These are phyloP conservation scores for Anisodus acutangulus DNA, from an alignment of 257 asterid species.

Conservation along the genomic window DNA sequence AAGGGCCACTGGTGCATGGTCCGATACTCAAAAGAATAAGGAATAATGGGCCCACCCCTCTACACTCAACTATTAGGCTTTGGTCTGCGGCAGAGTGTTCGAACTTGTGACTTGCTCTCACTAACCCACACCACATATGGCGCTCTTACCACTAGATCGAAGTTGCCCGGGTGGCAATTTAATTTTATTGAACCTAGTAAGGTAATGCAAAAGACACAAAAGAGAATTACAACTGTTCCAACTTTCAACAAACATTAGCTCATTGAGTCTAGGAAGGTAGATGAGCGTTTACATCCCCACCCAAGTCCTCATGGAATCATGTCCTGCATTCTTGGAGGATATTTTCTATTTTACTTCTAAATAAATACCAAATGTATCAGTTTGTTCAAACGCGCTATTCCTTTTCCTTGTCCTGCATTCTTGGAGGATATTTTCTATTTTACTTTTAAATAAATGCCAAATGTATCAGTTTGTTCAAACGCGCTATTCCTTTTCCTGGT, in stretches of 20 bases:
- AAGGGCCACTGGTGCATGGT: background rate
- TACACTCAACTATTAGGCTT: background rate
- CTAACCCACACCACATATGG: background rate
- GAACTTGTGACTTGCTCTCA: background rate
- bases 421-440: background rate
- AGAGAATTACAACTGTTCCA: slow-evolving; percentile 2
- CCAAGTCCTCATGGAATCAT: background rate
- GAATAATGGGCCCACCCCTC: background rate
- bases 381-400: background rate
- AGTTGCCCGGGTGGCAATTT: background rate
- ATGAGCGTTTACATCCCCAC: background rate
- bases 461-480: background rate
- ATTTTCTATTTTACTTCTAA: slow-evolving; percentile 2
- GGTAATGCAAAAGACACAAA: background rate
- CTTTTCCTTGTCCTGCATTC: background rate
- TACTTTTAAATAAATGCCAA: background rate
- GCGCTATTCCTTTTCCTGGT: background rate
- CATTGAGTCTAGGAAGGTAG: background rate
- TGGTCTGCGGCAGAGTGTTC: background rate
- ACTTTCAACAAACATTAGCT: background rate
- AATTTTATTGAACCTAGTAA: background rate
- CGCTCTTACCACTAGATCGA: background rate
- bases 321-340: background rate
- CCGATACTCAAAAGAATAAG: background rate
- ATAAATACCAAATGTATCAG: background rate